Evolutionary conservation across 768 basidiomycete genomes (phyloP).

Genomic region (Mycena pura): DNA sequence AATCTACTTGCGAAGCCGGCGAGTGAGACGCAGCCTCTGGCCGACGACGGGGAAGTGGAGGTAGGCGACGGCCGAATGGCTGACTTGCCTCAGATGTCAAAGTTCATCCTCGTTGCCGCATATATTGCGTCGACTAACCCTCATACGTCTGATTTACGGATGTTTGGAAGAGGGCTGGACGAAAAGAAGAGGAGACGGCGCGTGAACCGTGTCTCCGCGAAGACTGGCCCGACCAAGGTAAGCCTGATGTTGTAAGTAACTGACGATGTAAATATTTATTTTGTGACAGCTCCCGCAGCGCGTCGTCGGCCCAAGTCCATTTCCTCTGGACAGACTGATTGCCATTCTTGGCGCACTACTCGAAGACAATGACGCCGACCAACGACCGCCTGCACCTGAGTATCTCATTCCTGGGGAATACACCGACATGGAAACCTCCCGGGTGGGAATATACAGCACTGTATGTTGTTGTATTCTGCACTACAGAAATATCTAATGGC

Average conservation of each 20-base stretch:
- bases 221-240: conserved; percentile 56
- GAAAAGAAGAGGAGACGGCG: conserved; percentile 67
- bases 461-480: conserved; percentile 45
- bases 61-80: conserved; percentile 33
- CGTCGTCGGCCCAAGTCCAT: conserved; percentile 79
- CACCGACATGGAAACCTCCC: conserved; percentile 74
- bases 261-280: background rate
- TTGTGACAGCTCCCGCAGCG: conserved; percentile 69
- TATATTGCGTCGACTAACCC: conserved; percentile 90
- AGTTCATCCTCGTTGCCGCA: conserved; percentile 76
- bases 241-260: conserved; percentile 2
- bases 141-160: conserved; percentile 74
- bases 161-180: conserved; percentile 80
- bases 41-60: conserved; percentile 34
- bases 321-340: conserved; percentile 79
- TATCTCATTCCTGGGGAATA: conserved; percentile 70
- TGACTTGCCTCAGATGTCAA: conserved; percentile 68
- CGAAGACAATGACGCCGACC: conserved; percentile 72
- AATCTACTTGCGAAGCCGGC: conserved; percentile 45
- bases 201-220: conserved; percentile 42
- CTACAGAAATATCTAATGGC: background rate
- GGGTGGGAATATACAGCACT: conserved; percentile 63
- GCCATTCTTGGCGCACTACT: conserved; percentile 81
- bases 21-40: conserved; percentile 23
- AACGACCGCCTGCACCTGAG: conserved; percentile 50